These are phyloP conservation scores for Cucumis cinereus DNA, from an alignment of 306 rosid genomes.

Conservation along the genomic window DNA sequence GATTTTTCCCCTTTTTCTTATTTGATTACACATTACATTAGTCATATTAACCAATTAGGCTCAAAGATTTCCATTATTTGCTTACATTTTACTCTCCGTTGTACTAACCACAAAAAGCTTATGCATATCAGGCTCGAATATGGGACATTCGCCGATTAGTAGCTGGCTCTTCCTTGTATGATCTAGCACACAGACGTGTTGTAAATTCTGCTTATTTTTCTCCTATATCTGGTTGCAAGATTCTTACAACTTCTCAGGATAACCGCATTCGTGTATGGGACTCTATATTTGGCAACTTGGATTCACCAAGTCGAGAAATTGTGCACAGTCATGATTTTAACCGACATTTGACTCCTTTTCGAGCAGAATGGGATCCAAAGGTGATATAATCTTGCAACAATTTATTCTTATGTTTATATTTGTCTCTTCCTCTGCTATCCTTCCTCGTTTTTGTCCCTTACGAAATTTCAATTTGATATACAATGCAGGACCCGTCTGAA, in stretches of 20 bases:
- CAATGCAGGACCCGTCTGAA: slow-evolving; percentile 75
- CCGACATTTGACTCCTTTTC: slow-evolving; percentile 81
- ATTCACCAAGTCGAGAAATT: slow-evolving; percentile 88
- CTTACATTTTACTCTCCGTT: background rate
- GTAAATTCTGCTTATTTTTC: slow-evolving; percentile 93
- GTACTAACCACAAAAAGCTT: slow-evolving; percentile 5
- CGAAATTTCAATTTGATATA: background rate
- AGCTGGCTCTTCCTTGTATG: slow-evolving; percentile 43
- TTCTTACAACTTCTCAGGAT: slow-evolving; percentile 83
- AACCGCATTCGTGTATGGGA: slow-evolving; percentile 92
- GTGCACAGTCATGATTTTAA: slow-evolving; percentile 92
- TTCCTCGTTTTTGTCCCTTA: background rate
- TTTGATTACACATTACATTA: background rate
- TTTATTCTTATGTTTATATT: background rate
- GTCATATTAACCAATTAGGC: background rate
- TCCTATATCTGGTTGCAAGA: slow-evolving; percentile 65
- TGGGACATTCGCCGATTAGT: slow-evolving; percentile 82
- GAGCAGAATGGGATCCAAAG: slow-evolving; percentile 99
- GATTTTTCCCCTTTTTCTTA: background rate
- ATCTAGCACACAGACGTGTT: slow-evolving; percentile 65
- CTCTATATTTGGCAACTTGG: slow-evolving; percentile 69
- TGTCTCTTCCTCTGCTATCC: background rate
- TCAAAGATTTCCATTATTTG: background rate
- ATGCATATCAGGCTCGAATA: slow-evolving; percentile 60
- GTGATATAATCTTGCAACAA: slow-evolving; percentile 19